Evolutionary conservation across 805 yeast genomes (phyloP), one percentile per base, ranked within the genome.

Genomic region (Saturnispora dispora): DNA sequence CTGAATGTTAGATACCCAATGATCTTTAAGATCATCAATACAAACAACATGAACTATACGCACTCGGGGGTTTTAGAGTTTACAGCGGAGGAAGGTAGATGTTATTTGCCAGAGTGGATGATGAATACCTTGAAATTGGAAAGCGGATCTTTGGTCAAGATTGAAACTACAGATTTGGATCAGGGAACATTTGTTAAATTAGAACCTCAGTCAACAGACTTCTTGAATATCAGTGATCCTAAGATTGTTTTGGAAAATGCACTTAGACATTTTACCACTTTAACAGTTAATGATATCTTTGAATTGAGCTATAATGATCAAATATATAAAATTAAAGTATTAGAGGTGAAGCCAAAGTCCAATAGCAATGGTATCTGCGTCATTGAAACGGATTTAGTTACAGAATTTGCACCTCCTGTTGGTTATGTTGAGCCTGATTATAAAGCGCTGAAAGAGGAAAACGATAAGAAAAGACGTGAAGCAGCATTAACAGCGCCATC

Each of bases 371-470:
- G 96, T 53, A 83, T 91, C 13, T 91, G 97, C 73, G 96, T 93
- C 5, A 88, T 93, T 27, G 99, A 93, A 64, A 93, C 99, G 0
- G 99, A 93, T 70, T 74, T 93, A 55, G 96, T 88, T 53, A 95
- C 97, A 0, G 99, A 93, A 63, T 93, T 93, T 71, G 98, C 97
- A 1, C 96, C 99, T 2, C 99, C 99, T 0, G 96, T 91, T 5
- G 99, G 99, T 0, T 93, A 93, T 64, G 96, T 87, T 18, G 98
- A 91, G 63, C 96, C 96, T 1, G 89, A 86, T 56, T 79, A 78
- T 54, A 67, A 72, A 49, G 62, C 58, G 49, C 55, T 55, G 56
- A 63, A 72, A 56, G 73, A 69, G 51, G 79, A 80, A 18, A 66
- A 69, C 43, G 66, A 53, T 27, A 60, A 55, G 40, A 63, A 63